Conservation (phyloP, 2,329 filamentous ascomycete species). For the Coniochaeta hoffmannii region DNA sequence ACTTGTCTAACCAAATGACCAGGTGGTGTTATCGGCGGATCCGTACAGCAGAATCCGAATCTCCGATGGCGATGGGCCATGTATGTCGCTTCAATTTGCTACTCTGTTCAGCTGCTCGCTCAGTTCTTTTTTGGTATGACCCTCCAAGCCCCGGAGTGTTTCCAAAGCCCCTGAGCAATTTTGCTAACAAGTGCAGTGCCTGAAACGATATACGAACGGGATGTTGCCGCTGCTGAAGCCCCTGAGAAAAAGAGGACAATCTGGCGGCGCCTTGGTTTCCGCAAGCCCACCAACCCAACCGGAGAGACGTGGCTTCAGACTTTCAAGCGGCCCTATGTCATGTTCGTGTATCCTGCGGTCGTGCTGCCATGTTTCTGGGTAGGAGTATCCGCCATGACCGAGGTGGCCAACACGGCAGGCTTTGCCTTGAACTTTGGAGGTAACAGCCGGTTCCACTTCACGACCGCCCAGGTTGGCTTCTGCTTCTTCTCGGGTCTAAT, state of each 20-base stretch:
- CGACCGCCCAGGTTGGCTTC: constrained; percentile 9
- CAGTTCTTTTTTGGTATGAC: constrained; percentile 8
- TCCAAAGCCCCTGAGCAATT: background rate
- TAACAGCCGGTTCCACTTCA: constrained; percentile 7
- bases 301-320: constrained; percentile 10
- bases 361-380: constrained; percentile 11
- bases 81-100: constrained; percentile 9
- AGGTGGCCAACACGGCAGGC: constrained; percentile 13
- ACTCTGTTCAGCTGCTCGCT: constrained; percentile 3
- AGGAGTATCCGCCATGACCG: constrained; percentile 10
- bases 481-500: constrained; percentile 10
- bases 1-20: background rate
- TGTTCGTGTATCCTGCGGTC: constrained; percentile 13
- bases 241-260: constrained; percentile 2
- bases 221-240: background rate
- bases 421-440: constrained; percentile 12
- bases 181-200: constrained; percentile 5
- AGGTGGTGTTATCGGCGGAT: constrained; percentile 10
- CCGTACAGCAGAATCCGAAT: constrained; percentile 7
- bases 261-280: constrained; percentile 8
- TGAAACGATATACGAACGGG: constrained; percentile 10
- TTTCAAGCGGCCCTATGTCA: constrained; percentile 8
- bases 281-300: constrained; percentile 9
- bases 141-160: background rate
- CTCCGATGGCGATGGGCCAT: constrained; percentile 12